Evolutionary conservation across 164 flowering plant species (phyloP).

Genomic region (Magnolia changhungtana): DNA sequence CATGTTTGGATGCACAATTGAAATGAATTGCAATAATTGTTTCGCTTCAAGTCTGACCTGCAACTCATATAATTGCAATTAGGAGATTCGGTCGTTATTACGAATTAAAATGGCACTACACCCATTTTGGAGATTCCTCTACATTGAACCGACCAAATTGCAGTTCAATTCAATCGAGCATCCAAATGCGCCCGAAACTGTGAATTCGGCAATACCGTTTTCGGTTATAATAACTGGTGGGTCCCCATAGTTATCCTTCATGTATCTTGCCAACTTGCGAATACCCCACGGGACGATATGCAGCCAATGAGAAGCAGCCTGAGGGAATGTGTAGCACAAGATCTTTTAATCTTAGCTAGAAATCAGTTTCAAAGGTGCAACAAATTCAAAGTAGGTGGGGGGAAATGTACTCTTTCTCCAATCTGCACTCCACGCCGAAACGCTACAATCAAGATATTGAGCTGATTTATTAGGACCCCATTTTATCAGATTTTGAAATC

Average conservation of each 20-base stretch:
- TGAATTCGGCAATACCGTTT: constrained; percentile 48
- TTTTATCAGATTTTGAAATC: not conserved
- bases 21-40: too few species aligned
- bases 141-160: too few species aligned
- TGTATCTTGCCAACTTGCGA: constrained; percentile 45
- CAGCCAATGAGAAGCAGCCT: constrained; percentile 81
- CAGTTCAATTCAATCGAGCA: not conserved
- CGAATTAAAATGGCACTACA: too few species aligned
- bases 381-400: not conserved
- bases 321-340: constrained; percentile 4
- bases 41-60: too few species aligned
- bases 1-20: too few species aligned
- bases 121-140: too few species aligned
- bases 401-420: constrained; percentile 61
- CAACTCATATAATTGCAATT: too few species aligned
- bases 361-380: not conserved
- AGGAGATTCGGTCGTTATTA: too few species aligned
- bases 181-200: not conserved
- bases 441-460: constrained; percentile 36
- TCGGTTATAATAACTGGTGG: constrained; percentile 79
- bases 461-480: constrained; percentile 1
- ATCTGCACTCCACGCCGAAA: constrained; percentile 46
- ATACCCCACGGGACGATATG: constrained; percentile 91
- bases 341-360: not conserved
- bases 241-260: constrained; percentile 68